Evolutionary conservation across 768 basidiomycete species (phyloP), one percentile per base, ranked within the genome.

Genomic region (Russula compacta): DNA sequence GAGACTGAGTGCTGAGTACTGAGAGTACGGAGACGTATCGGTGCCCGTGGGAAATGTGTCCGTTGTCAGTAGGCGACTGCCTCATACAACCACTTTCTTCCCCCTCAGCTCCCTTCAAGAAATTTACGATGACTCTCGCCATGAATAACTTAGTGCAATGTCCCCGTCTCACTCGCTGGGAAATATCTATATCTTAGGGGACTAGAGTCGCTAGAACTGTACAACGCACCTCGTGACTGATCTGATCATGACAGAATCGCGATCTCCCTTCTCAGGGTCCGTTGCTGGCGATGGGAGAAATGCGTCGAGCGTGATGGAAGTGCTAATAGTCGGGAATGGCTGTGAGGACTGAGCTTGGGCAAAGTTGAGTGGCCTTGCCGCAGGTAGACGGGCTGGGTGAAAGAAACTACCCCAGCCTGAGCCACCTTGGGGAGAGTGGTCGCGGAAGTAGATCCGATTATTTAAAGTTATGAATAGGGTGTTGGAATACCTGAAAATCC

Each of bases 381-480:
- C 6, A 46, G 10, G 19, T 29, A 14, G 46, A 38, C 2, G 46
- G 9, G 11, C 4, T 14, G 10, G 24, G 36, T 8, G 12, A 8
- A 38, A 38, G 36, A 12, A 38, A 38, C 24, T 29, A 29, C 24
- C 24, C 24, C 2, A 29, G 24, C 1, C 24, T 29, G 24, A 29
- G 24, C 24, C 3, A 29, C 24, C 24, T 29, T 29, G 24, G 14
- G 12, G 6, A 46, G 29, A 12, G 14, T 36, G 62, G 24, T 63
- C 62, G 9, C 62, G 62, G 39, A 61, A 60, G 47, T 54, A 60
- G 40, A 63, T 60, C 9, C 62, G 62, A 21, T 63, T 63, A 42
- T 70, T 70, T 53, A 71, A 63, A 33, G 66, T 59, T 48, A 69
- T 64, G 12, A 71, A 58, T 21, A 71, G 63, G 2, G 70, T 69